Evolutionary conservation across 78 protist genomes (phyloP).

Genomic region (Protostelium mycophagum): DNA sequence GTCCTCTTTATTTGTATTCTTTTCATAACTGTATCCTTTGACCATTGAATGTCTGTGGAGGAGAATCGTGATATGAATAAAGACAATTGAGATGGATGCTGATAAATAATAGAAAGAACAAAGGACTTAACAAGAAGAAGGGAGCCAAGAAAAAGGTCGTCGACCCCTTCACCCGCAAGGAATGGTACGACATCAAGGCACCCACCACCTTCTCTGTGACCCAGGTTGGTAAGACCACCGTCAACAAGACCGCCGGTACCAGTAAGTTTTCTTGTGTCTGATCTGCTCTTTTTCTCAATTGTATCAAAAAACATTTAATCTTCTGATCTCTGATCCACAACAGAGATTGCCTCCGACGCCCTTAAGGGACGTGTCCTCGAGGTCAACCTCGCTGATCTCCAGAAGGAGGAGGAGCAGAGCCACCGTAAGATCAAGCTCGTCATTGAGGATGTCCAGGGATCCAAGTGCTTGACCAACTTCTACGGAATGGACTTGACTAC

Average conservation of each 20-base stretch:
- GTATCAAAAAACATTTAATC: too few species aligned
- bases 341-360: conserved; percentile 86
- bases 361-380: conserved; percentile 97
- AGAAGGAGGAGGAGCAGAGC: conserved; percentile 83
- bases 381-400: conserved; percentile 93
- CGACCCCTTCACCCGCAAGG: conserved; percentile 97
- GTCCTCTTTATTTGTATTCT: background rate
- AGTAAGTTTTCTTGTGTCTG: conserved; percentile 19
- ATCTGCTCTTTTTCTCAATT: conserved; percentile 5
- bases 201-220: conserved; percentile 87
- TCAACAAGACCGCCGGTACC: conserved; percentile 90
- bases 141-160: conserved; percentile 6
- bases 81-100: background rate
- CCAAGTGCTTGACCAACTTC: conserved; percentile 90
- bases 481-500: conserved; percentile 98
- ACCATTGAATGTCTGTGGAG: background rate
- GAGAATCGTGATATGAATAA: background rate
- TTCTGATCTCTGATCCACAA: background rate
- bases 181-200: conserved; percentile 97
- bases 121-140: conserved; percentile 1
- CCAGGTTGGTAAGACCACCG: conserved; percentile 92
- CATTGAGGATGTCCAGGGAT: conserved; percentile 95
- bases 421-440: conserved; percentile 92
- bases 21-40: background rate
- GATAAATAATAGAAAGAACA: background rate